Conservation (phyloP, 495 filamentous ascomycete genomes). For the Aspergillus conjunctus region DNA sequence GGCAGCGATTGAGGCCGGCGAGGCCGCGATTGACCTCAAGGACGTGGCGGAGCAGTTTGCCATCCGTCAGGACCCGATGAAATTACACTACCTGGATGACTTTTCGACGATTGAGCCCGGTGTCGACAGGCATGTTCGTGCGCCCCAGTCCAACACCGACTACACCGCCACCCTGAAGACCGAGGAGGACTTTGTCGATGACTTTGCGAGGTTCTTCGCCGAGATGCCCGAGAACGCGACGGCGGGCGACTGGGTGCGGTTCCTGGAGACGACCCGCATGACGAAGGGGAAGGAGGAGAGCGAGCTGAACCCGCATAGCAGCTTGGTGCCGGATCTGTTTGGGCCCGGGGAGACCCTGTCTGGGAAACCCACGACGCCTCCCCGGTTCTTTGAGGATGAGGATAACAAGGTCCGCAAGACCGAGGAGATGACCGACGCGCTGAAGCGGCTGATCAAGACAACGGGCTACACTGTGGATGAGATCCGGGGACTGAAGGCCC, state of each 20-base stretch:
- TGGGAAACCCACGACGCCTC: slow-evolving; percentile 5
- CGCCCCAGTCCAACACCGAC: slow-evolving; percentile 57
- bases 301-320: slow-evolving; percentile 49
- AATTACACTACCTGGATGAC: slow-evolving; percentile 81
- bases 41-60: slow-evolving; percentile 75
- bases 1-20: slow-evolving; percentile 81
- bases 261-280: slow-evolving; percentile 48
- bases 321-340: slow-evolving; percentile 55
- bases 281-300: slow-evolving; percentile 55
- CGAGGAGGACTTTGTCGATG: slow-evolving; percentile 55
- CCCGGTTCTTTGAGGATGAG: slow-evolving; percentile 12
- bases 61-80: slow-evolving; percentile 69
- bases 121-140: slow-evolving; percentile 65
- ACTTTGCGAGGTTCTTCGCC: slow-evolving; percentile 59
- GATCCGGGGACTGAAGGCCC: slow-evolving; percentile 58
- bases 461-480: slow-evolving; percentile 65
- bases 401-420: slow-evolving; percentile 1
- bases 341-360: slow-evolving; percentile 42
- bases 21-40: slow-evolving; percentile 73
- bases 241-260: slow-evolving; percentile 48
- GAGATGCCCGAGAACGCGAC: slow-evolving; percentile 51
- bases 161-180: slow-evolving; percentile 63
- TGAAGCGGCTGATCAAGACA: slow-evolving; percentile 63
- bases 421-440: slow-evolving; percentile 54
- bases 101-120: slow-evolving; percentile 74